A percentile compares a stretch with the other conserved stretches of the same genome.
Evolutionary conservation across 371 early-diverging fungal genomes (phyloP).

Genomic region (Mortierella sp.): DNA sequence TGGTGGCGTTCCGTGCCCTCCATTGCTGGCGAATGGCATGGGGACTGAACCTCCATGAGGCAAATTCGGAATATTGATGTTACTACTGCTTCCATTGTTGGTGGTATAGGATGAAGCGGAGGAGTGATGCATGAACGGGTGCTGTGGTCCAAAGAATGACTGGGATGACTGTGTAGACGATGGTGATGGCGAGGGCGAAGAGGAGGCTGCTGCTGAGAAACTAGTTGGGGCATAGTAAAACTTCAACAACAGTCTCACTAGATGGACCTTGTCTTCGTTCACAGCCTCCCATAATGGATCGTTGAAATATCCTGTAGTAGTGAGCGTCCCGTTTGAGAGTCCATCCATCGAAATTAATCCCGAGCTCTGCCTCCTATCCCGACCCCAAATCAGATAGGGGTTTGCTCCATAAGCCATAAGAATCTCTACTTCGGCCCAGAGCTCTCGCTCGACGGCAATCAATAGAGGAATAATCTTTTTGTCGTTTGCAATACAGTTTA

Average conservation of each 20-base stretch:
- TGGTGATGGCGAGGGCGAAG: constrained; percentile 54
- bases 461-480: constrained; percentile 42
- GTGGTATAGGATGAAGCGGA: constrained; percentile 52
- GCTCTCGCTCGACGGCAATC: constrained; percentile 52
- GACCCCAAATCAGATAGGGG: constrained; percentile 42
- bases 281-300: constrained; percentile 55
- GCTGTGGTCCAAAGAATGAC: constrained; percentile 56
- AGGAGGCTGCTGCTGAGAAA: constrained; percentile 42
- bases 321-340: constrained; percentile 11
- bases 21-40: constrained; percentile 45
- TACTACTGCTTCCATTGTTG: constrained; percentile 53
- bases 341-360: constrained; percentile 32
- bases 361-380: constrained; percentile 39
- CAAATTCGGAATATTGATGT: constrained; percentile 38
- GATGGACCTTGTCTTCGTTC: constrained; percentile 48
- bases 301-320: constrained; percentile 26
- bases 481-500: constrained; percentile 45
- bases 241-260: constrained; percentile 50
- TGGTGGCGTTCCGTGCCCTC: constrained; percentile 47
- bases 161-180: constrained; percentile 55
- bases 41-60: constrained; percentile 49
- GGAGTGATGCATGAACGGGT: constrained; percentile 38
- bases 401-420: constrained; percentile 55
- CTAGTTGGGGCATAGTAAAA: constrained; percentile 55
- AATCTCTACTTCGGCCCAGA: constrained; percentile 56